Base-by-base conservation (phyloP, 2,329 filamentous ascomycete genomes). In the Corniculantispora saksenae region DNA sequence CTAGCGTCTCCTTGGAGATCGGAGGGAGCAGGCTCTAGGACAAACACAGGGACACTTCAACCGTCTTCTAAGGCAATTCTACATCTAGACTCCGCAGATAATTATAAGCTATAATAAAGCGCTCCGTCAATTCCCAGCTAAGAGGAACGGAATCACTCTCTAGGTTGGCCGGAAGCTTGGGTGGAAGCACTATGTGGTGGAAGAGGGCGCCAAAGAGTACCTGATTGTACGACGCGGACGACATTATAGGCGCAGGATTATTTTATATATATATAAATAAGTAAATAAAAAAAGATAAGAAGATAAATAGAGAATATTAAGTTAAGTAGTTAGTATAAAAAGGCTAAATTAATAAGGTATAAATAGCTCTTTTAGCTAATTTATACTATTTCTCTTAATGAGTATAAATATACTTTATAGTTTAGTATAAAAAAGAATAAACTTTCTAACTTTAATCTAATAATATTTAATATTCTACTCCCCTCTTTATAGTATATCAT, bases 121-220 rank as follows among this genome's bases (percentile, higher is more conserved):
- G 58, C 4, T n/a, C 27, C 10, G 47, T 48, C 8, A 61, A 21
- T 21, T 61, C 58, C 58, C 58, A 61, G 48, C 13, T 53, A 23
- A 61, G 58, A 12, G 27, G n/a, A 19, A 25, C 13, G 15, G 58
- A 27, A 23, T 21, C 45, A 17, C 40, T 35, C 9, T 61, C 58
- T 13, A 32, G 35, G 12, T 2, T 23, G 19, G 32, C 58, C 15
- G 48, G 32, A 61, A 61, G 45, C 23, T 61, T 40, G 4, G 58
- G 47, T n/a, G 58, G 58, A 12, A 61, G 21, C 29, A 61, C 58
- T 32, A 61, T 27, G 29, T 61, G 47, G 23, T 51, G n/a, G 51
- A 61, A 51, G 19, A 61, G 29, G 25, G 47, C 43, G 4, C 53
- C 48, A 13, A 61, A 9, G 32, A 61, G 47, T 29, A n/a, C 23